phyloP scores from a whole-genome alignment of 768 basidiomycete species.

The Leccinum broughii region DNA sequence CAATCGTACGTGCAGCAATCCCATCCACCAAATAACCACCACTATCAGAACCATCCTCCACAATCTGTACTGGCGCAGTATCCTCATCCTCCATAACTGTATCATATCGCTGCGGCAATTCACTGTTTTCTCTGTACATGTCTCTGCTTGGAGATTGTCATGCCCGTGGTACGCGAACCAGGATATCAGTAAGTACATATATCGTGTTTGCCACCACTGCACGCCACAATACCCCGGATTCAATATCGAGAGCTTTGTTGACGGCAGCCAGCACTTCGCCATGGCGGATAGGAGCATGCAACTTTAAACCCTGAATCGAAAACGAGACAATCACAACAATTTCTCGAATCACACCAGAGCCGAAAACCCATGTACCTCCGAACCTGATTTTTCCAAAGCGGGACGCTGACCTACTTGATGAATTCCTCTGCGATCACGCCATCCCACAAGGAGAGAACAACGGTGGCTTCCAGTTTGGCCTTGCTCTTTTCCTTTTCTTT shows the following conservation, averaged over 20 bases:
- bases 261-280: too few relatives aligned
- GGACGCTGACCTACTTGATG: fast-evolving
- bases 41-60: slow-evolving; percentile 12
- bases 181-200: neutral
- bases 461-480: too few relatives aligned
- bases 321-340: neutral
- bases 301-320: neutral
- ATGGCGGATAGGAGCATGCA: neutral
- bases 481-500: neutral
- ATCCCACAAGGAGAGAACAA: neutral
- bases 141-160: neutral
- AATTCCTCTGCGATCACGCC: neutral
- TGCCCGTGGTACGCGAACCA: neutral
- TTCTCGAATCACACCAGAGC: neutral
- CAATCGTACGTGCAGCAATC: slow-evolving; percentile 11
- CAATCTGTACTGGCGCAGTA: slow-evolving; percentile 18
- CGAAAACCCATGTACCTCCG: too few relatives aligned
- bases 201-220: neutral
- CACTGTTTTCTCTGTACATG: neutral
- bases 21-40: slow-evolving; percentile 10
- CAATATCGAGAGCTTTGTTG: neutral
- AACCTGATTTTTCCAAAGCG: neutral
- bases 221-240: neutral
- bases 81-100: slow-evolving; percentile 16
- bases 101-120: neutral